phyloP scores from a whole-genome alignment of 176 grass and related monocot genomes.

The Poa pratensis region DNA sequence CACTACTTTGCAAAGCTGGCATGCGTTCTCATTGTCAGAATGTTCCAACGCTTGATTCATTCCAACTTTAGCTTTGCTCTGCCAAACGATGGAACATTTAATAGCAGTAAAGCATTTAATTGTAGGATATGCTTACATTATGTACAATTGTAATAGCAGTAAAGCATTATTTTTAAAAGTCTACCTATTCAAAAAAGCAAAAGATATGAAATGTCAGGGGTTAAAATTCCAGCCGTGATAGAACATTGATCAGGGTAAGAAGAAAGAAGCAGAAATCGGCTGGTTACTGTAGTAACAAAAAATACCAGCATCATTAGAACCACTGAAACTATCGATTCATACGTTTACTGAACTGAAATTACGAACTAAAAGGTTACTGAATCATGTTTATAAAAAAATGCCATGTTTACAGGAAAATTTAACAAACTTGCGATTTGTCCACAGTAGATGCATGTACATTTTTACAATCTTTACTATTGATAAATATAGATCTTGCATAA shows the following conservation, averaged over 20 bases:
- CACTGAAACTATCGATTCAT: constrained; percentile 23
- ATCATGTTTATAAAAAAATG: background rate
- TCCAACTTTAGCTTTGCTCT: constrained; percentile 94
- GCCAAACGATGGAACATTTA: constrained; percentile 42
- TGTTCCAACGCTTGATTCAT: constrained; percentile 75
- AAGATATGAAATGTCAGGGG: constrained; percentile 11
- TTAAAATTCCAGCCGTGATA: constrained; percentile 3
- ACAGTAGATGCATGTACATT: constrained; percentile 1
- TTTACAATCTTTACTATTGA: background rate
- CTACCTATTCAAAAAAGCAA: constrained; percentile 16
- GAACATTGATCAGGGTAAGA: constrained; percentile 20
- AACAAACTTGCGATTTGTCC: background rate
- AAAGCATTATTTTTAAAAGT: constrained; percentile 30
- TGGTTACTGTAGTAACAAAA: constrained; percentile 3
- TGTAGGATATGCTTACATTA: constrained; percentile 25
- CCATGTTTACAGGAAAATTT: background rate
- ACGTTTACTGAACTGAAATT: background rate
- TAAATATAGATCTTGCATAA: constrained; percentile 13
- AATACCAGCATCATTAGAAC: constrained; percentile 2
- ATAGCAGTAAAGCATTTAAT: constrained; percentile 1
- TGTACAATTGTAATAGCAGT: constrained; percentile 6
- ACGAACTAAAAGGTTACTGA: background rate
- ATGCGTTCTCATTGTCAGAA: constrained; percentile 68
- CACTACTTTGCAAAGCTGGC: constrained; percentile 84
- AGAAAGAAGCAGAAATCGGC: background rate